Conservation (phyloP, 805 yeast species). For the Myxozyma neotropica region DNA sequence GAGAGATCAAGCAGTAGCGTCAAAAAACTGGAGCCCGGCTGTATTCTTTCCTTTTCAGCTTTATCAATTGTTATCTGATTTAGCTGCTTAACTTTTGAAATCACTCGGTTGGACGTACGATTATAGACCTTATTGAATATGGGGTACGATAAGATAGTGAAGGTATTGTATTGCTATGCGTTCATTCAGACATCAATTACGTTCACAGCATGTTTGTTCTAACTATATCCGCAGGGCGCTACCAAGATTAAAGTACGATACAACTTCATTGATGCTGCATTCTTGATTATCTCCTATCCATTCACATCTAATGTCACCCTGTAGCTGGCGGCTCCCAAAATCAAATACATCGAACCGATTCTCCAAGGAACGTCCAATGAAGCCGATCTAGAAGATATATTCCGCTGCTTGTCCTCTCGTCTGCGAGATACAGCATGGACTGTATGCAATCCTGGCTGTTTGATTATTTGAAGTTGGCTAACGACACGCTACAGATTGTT, state of each 20-base stretch:
- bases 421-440: slow-evolving; percentile 87
- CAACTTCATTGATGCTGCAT: not conserved
- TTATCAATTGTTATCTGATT: too few species aligned
- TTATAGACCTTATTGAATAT: slow-evolving; percentile 1
- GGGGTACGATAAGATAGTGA: slow-evolving; percentile 63
- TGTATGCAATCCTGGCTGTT: slow-evolving; percentile 16
- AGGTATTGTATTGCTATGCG: slow-evolving; percentile 45
- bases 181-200: not conserved
- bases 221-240: slow-evolving; percentile 53
- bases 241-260: slow-evolving; percentile 59
- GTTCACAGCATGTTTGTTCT: not conserved
- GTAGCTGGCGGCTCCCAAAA: slow-evolving; percentile 93
- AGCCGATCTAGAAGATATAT: slow-evolving; percentile 67
- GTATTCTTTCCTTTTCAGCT: not conserved
- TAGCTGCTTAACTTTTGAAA: too few species aligned
- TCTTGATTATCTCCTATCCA: not conserved
- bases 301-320: slow-evolving; percentile 16
- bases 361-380: slow-evolving; percentile 64
- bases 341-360: slow-evolving; percentile 93
- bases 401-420: slow-evolving; percentile 63
- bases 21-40: not conserved
- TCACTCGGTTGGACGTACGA: too few species aligned
- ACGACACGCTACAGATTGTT: slow-evolving; percentile 52
- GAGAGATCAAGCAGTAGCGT: too few species aligned
- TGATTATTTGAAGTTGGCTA: not conserved